Evolutionary conservation across 148 eudicot species (phyloP).

Genomic region (Spergularia bocconei): DNA sequence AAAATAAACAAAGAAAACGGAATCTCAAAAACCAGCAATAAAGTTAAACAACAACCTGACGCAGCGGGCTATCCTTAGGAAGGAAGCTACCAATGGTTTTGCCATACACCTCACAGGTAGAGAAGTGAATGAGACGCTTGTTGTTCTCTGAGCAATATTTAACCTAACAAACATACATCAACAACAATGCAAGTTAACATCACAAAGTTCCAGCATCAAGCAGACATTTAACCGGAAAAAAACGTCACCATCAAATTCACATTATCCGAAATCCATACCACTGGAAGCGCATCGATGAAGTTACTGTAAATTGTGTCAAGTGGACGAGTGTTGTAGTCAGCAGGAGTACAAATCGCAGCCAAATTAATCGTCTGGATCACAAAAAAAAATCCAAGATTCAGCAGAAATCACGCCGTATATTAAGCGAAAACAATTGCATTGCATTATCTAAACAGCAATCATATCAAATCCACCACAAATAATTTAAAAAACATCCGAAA

Average conservation of each 20-base stretch:
- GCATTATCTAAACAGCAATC: too few species aligned
- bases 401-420: neutral
- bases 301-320: slow-evolving; percentile 98
- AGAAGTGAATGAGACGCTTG: slow-evolving; percentile 98
- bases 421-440: neutral
- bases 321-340: slow-evolving; percentile 96
- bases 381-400: neutral
- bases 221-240: neutral
- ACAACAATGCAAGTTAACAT: slow-evolving; percentile 30
- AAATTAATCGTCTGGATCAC: slow-evolving; percentile 72
- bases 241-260: neutral
- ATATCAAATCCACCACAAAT: neutral
- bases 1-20: neutral
- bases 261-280: slow-evolving; percentile 51
- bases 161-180: slow-evolving; percentile 44
- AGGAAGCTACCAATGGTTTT: slow-evolving; percentile 88
- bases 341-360: slow-evolving; percentile 99
- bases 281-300: slow-evolving; percentile 97
- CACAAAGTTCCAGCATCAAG: slow-evolving; percentile 7
- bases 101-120: slow-evolving; percentile 99
- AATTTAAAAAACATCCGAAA: neutral
- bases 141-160: slow-evolving; percentile 94
- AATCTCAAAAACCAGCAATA: slow-evolving; percentile 14
- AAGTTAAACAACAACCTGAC: slow-evolving; percentile 54
- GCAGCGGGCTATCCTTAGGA: slow-evolving; percentile 85